Base-by-base conservation (phyloP, 805 yeast species). In the Middelhovenomyces tepae region DNA sequence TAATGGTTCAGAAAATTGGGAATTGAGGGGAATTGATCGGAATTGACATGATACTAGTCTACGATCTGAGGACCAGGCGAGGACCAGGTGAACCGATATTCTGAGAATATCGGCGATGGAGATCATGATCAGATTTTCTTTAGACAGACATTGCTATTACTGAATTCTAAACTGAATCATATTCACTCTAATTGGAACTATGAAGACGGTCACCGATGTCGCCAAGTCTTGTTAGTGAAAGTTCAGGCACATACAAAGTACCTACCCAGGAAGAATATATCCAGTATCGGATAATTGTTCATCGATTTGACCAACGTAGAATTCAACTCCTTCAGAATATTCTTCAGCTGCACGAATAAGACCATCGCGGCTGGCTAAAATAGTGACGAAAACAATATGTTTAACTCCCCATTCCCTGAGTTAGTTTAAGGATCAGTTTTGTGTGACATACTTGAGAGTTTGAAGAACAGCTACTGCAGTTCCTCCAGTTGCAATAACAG, bases 401-500 rank as follows among this genome's bases (percentile, higher is more conserved):
- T 44, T 39, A 16, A 43, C 56, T n/a, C 50, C 51, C 54, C 59
- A 54, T 29, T 54, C 59, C 22, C 31, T 8, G 16, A 9, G 10
- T 26, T 9, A 18, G 10, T 18, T 18, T n/a, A 18, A 11, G 10
- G n/a, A 11, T 26, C 8, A 18, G 18, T n/a, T 8, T 10, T 11
- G 28, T 26, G 10, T 18, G 24, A 17, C 40, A n/a, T 28, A 37
- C 46, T 38, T 39, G 24, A 53, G 36, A 7, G 51, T 45, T 28
- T 47, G 51, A 26, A 54, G 44, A 11, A 50, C 58, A 5, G 59
- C 59, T 16, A 31, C 23, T 10, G 53, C 53, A 7, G 59, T 54
- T 11, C 59, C 57, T n/a, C 59, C 59, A n/a, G 59, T 54, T 2
- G 59, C 59, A 35, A 54, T 45, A 9, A 53, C 50, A 15, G 59